These are phyloP conservation scores for Cornus suecica DNA, from an alignment of 148 eudicot genomes.

Conservation along the genomic window DNA sequence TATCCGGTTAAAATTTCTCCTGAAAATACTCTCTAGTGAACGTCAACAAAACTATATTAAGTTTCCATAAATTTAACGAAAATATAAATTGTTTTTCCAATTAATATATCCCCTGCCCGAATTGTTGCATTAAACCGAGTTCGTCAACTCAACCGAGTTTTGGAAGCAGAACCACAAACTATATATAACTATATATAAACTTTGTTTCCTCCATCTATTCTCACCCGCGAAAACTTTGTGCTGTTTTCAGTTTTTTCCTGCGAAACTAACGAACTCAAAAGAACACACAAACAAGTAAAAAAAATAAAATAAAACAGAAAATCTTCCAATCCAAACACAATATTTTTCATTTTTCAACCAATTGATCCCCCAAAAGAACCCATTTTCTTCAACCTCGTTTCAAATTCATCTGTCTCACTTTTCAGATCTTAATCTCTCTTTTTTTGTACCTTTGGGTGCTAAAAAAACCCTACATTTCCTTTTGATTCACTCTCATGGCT, in stretches of 20 bases:
- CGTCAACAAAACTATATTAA: too few relatives aligned
- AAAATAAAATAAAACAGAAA: neutral
- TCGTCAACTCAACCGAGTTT: neutral
- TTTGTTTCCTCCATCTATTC: neutral
- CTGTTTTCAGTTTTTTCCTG: neutral
- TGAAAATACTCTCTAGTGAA: too few relatives aligned
- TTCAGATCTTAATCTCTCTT: slow-evolving; percentile 1
- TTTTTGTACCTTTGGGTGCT: neutral
- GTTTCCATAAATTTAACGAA: too few relatives aligned
- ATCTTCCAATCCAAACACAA: neutral
- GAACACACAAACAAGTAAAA: neutral
- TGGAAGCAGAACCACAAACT: neutral
- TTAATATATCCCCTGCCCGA: neutral
- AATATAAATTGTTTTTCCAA: neutral
- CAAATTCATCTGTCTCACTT: neutral
- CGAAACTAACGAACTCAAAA: neutral
- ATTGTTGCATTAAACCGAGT: neutral
- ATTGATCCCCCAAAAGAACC: neutral
- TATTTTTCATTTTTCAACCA: neutral
- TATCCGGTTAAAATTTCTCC: too few relatives aligned
- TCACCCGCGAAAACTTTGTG: neutral
- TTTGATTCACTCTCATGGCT: slow-evolving; percentile 27
- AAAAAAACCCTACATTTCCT: neutral
- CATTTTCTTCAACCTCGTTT: neutral
- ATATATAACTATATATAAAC: neutral